Evolutionary conservation across 371 early-diverging fungal genomes (phyloP).

Genomic region (Mortierella sp.): DNA sequence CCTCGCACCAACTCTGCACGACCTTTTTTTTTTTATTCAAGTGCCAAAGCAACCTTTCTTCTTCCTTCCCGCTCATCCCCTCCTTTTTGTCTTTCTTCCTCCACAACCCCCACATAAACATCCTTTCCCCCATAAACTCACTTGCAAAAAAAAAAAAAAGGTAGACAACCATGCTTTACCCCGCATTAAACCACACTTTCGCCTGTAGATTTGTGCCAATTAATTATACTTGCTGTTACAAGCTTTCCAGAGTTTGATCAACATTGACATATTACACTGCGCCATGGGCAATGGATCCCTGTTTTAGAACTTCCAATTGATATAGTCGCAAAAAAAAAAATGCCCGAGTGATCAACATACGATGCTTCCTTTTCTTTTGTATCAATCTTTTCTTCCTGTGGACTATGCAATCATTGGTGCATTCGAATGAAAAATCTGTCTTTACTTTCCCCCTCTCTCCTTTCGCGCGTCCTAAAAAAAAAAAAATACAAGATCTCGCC

Average conservation of each 20-base stretch:
- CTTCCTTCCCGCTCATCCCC: conserved; percentile 8
- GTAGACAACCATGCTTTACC: background rate
- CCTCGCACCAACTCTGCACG: background rate
- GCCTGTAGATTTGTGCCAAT: too few species aligned
- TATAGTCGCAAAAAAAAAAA: too few species aligned
- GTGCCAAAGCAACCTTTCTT: conserved; percentile 2
- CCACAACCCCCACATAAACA: conserved; percentile 12
- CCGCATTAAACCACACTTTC: too few species aligned
- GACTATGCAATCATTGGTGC: too few species aligned
- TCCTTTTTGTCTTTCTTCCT: conserved; percentile 6
- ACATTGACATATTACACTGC: too few species aligned
- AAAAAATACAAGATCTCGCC: background rate
- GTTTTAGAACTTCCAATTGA: too few species aligned
- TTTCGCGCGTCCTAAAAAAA: background rate
- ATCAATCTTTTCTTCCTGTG: too few species aligned
- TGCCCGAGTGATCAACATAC: too few species aligned
- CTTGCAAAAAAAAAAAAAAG: background rate
- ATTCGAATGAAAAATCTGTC: too few species aligned
- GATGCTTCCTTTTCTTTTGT: background rate
- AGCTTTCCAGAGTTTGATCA: too few species aligned
- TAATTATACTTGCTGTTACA: too few species aligned
- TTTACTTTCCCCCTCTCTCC: background rate
- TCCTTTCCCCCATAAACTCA: background rate
- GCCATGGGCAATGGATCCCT: too few species aligned
- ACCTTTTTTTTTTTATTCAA: conserved; percentile 5